A percentile compares a stretch with the other conserved stretches of the same genome.
Evolutionary conservation across 208 protist genomes (phyloP).

Genomic region (Leishmania mexicana): DNA sequence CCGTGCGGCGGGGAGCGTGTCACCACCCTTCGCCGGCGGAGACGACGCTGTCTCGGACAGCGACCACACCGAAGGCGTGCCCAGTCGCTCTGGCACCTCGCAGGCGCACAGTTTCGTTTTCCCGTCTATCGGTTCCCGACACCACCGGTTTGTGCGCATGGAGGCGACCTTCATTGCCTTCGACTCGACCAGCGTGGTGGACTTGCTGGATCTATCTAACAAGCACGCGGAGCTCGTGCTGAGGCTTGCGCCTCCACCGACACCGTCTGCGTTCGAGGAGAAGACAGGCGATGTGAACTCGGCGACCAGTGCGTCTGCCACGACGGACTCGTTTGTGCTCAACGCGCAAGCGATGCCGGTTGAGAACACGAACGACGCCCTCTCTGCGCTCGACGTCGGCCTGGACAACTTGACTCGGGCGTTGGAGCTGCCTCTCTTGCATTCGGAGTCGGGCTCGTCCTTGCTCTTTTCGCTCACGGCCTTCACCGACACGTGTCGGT

Average conservation of each 20-base stretch:
- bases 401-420: constrained; percentile 78
- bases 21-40: neutral
- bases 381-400: constrained; percentile 80
- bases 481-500: constrained; percentile 74
- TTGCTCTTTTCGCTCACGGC: constrained; percentile 79
- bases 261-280: constrained; percentile 60
- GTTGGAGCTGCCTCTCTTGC: constrained; percentile 57
- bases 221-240: constrained; percentile 70
- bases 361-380: constrained; percentile 73
- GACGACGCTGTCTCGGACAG: constrained; percentile 23
- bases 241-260: constrained; percentile 53
- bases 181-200: constrained; percentile 67
- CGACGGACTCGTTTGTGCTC: constrained; percentile 68
- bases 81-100: constrained; percentile 20
- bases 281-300: constrained; percentile 30
- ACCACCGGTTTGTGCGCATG: constrained; percentile 65
- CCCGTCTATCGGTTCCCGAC: constrained; percentile 37
- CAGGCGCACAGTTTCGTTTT: constrained; percentile 41
- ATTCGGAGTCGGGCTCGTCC: constrained; percentile 76
- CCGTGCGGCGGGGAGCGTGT: neutral
- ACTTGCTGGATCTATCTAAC: constrained; percentile 84
- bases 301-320: constrained; percentile 20
- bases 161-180: constrained; percentile 85
- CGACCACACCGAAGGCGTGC: constrained; percentile 25
- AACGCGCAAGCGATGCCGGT: constrained; percentile 55